phyloP scores from a whole-genome alignment of 352 stramenopile species.

The Peronospora farinosa region DNA sequence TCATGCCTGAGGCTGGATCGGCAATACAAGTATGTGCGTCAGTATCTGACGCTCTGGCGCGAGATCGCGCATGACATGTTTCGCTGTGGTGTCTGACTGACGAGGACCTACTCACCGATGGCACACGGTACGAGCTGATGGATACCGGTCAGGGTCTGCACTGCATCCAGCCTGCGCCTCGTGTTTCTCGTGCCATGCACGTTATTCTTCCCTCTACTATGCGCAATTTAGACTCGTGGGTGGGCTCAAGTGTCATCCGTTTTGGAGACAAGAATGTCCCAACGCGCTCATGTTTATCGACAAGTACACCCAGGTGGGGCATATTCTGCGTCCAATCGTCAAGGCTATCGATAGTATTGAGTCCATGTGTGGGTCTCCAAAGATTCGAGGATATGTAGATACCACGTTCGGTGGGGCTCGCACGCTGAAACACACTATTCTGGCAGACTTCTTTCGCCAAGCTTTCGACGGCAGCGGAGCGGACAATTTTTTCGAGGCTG shows the following conservation, averaged over 20 bases:
- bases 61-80: constrained; percentile 96
- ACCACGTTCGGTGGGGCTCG: constrained; percentile 81
- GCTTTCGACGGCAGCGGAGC: constrained; percentile 93
- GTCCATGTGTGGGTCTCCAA: constrained; percentile 39
- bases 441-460: constrained; percentile 94
- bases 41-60: too few relatives aligned
- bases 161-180: too few relatives aligned
- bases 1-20: too few relatives aligned
- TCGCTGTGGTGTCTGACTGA: constrained; percentile 93
- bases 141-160: constrained; percentile 95
- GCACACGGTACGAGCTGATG: constrained; percentile 81
- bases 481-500: constrained; percentile 94
- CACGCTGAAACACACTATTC: constrained; percentile 85
- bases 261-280: too few relatives aligned
- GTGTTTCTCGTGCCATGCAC: too few relatives aligned
- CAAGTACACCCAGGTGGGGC: constrained; percentile 93
- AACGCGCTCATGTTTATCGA: constrained; percentile 98
- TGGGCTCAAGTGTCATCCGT: too few relatives aligned
- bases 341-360: constrained; percentile 80
- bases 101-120: constrained; percentile 83
- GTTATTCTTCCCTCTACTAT: too few relatives aligned
- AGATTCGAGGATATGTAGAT: constrained; percentile 55
- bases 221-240: too few relatives aligned
- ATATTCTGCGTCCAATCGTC: constrained; percentile 85
- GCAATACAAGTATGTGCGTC: constrained; percentile 95